Evolutionary conservation across 2,329 filamentous ascomycete species (phyloP).

Genomic region (Pseudocercospora fuligena): DNA sequence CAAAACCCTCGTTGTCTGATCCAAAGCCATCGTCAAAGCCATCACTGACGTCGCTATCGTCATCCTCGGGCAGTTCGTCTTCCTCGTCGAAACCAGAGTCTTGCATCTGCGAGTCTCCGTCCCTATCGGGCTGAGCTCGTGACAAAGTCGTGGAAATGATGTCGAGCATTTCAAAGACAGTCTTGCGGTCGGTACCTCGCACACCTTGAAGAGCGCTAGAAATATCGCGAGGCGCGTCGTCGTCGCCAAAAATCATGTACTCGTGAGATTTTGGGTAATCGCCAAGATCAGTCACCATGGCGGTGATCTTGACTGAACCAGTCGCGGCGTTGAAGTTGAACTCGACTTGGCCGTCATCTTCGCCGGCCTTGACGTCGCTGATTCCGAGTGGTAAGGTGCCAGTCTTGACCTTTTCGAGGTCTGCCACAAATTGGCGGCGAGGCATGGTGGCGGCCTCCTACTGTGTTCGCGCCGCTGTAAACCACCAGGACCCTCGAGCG

Average conservation of each 20-base stretch:
- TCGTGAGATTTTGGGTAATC: conserved; percentile 64
- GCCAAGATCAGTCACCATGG: conserved; percentile 55
- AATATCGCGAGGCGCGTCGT: conserved; percentile 51
- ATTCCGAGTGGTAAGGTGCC: conserved; percentile 55
- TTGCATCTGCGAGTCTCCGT: conserved; percentile 50
- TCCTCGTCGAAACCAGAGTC: conserved; percentile 43
- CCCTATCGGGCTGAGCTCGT: conserved; percentile 41
- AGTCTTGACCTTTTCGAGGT: conserved; percentile 54
- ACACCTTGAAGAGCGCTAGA: conserved; percentile 51
- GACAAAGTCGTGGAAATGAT: conserved; percentile 50
- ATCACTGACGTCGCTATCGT: conserved; percentile 44
- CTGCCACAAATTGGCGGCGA: conserved; percentile 66
- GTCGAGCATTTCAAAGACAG: conserved; percentile 55
- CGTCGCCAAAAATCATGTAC: conserved; percentile 62
- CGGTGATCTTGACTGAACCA: conserved; percentile 45
- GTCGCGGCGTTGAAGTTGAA: conserved; percentile 57
- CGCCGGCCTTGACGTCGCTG: conserved; percentile 61
- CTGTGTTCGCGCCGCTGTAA: neutral
- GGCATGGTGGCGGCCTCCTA: conserved; percentile 59
- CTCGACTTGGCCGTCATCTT: conserved; percentile 73
- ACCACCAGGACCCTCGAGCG: too few relatives aligned
- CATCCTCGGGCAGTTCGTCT: conserved; percentile 43
- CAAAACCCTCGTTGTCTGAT: conserved; percentile 12
- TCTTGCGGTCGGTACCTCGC: conserved; percentile 52
- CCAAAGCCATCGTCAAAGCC: conserved; percentile 30